Evolutionary conservation across 345 rosid species (phyloP).

Genomic region (Hibiscus tridactylites): DNA sequence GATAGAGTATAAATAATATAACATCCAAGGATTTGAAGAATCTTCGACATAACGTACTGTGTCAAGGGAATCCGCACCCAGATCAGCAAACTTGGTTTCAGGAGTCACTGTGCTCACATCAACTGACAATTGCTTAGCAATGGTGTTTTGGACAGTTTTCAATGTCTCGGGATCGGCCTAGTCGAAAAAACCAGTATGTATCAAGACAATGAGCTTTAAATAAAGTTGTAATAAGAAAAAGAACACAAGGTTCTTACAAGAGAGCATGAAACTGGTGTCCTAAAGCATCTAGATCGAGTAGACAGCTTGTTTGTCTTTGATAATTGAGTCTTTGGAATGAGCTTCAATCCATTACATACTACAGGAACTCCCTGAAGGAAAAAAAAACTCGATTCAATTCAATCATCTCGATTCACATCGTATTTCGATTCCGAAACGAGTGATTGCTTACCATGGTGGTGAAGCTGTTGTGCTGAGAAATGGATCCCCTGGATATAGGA

Average conservation of each 20-base stretch:
- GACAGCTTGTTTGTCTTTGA: neutral
- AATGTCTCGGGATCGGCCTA: constrained; percentile 44
- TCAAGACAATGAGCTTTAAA: neutral
- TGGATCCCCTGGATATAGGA: neutral
- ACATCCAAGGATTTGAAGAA: too few species aligned
- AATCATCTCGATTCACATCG: neutral
- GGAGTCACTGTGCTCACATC: constrained; percentile 25
- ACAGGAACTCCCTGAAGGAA: constrained; percentile 26
- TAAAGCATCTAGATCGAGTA: constrained; percentile 16
- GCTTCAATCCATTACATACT: constrained; percentile 19
- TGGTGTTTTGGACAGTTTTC: constrained; percentile 40
- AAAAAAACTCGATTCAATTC: neutral
- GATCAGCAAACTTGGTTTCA: neutral
- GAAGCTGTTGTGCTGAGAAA: constrained; percentile 16
- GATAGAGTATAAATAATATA: too few species aligned
- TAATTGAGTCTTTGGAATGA: constrained; percentile 20
- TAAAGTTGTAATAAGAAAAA: neutral
- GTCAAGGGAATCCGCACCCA: constrained; percentile 70
- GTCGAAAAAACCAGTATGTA: neutral
- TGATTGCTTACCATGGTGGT: constrained; percentile 13
- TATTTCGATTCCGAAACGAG: neutral
- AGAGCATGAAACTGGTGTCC: constrained; percentile 34
- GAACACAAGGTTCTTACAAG: constrained; percentile 19
- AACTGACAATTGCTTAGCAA: constrained; percentile 52
- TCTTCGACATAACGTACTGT: constrained; percentile 21